Evolutionary conservation across 2,329 filamentous ascomycete species (phyloP).

Genomic region (Colletotrichum cuscutae): DNA sequence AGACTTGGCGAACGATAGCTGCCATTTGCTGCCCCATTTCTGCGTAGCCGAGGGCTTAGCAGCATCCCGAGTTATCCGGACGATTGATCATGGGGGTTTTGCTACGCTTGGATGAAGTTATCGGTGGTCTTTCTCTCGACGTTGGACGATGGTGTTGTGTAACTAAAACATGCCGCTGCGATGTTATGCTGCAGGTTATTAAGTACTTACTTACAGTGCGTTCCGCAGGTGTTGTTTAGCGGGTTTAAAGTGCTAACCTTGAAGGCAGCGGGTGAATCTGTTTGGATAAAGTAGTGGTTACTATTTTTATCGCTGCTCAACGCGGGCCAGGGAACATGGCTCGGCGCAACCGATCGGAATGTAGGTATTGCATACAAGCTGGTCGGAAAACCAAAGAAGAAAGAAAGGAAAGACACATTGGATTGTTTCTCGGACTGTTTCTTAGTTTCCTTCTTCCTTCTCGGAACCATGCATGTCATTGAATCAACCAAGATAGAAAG

Average conservation of each 20-base stretch:
- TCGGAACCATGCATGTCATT: too few relatives aligned
- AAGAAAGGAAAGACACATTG: too few relatives aligned
- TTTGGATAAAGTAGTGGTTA: background rate
- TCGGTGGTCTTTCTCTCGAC: background rate
- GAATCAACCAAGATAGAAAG: too few relatives aligned
- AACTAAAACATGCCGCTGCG: background rate
- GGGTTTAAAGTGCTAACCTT: background rate
- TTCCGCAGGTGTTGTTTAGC: background rate
- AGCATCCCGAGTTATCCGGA: constrained; percentile 29
- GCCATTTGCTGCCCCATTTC: constrained; percentile 12
- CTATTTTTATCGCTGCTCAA: background rate
- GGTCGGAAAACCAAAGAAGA: too few relatives aligned
- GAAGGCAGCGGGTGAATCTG: background rate
- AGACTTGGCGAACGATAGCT: constrained; percentile 21
- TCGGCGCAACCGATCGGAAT: background rate
- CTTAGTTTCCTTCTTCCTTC: too few relatives aligned
- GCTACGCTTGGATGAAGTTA: background rate
- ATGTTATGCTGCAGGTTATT: background rate
- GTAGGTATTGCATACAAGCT: too few relatives aligned
- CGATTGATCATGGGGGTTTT: background rate
- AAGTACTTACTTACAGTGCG: background rate
- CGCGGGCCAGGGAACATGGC: background rate
- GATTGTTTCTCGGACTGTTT: too few relatives aligned
- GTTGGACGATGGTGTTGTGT: background rate
- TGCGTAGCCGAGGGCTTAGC: constrained; percentile 32